Conservation (phyloP, 139 green algal species). For the Deuterostichococcus epilithicus region DNA sequence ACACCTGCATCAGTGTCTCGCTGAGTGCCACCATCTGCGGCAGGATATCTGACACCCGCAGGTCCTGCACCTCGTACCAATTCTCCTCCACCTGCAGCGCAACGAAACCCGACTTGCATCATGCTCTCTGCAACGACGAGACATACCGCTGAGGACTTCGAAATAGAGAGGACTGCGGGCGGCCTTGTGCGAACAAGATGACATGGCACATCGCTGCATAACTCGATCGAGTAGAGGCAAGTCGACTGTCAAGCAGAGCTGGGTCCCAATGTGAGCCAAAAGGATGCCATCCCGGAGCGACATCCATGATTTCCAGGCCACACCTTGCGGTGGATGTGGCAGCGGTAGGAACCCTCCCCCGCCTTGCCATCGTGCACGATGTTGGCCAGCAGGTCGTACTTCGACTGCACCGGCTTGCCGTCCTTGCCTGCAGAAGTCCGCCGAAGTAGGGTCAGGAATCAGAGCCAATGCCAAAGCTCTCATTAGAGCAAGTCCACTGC, state of each 20-base stretch:
- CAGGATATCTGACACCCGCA: conserved; percentile 88
- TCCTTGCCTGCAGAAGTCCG: conserved; percentile 16
- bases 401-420: conserved; percentile 31
- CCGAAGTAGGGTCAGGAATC: background rate
- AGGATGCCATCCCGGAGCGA: background rate
- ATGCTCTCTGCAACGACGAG: background rate
- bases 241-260: no score
- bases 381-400: conserved; percentile 93
- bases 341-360: conserved; percentile 56
- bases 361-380: conserved; percentile 80
- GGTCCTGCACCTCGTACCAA: conserved; percentile 94
- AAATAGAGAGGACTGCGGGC: no score
- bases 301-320: conserved; percentile 25
- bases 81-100: conserved; percentile 25
- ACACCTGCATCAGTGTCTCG: conserved; percentile 91
- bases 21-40: conserved; percentile 92
- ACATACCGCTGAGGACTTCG: background rate
- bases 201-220: no score
- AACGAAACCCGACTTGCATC: background rate
- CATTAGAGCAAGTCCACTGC: no score
- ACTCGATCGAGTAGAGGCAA: no score
- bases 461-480: no score
- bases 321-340: conserved; percentile 77
- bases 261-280: background rate
- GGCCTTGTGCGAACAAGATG: no score